phyloP scores from a whole-genome alignment of 1,139 yeast species.

The Zygosaccharomyces sapae region DNA sequence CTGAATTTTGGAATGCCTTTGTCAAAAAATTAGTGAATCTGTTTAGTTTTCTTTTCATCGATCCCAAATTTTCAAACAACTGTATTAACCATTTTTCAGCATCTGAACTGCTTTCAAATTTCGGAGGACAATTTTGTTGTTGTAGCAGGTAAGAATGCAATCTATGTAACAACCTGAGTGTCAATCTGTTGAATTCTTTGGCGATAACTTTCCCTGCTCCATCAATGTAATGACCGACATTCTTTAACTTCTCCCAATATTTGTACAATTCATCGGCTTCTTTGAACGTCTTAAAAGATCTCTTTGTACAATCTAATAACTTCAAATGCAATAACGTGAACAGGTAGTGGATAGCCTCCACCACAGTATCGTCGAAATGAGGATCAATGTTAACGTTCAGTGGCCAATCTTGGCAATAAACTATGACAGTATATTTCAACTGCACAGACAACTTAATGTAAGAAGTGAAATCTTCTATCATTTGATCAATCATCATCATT shows the following conservation, averaged over 20 bases:
- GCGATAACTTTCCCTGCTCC: slow-evolving; percentile 88
- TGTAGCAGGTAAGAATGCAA: slow-evolving; percentile 66
- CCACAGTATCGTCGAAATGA: slow-evolving; percentile 65
- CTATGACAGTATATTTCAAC: slow-evolving; percentile 65
- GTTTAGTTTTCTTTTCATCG: slow-evolving; percentile 75
- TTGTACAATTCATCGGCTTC: slow-evolving; percentile 87
- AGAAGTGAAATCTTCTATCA: slow-evolving; percentile 78
- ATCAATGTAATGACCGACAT: slow-evolving; percentile 68
- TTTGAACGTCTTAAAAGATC: slow-evolving; percentile 76
- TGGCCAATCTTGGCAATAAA: slow-evolving; percentile 76
- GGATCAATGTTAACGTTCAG: slow-evolving; percentile 63
- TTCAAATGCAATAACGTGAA: slow-evolving; percentile 70
- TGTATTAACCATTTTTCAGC: slow-evolving; percentile 77
- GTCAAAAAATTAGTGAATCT: slow-evolving; percentile 70
- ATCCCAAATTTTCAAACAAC: slow-evolving; percentile 79
- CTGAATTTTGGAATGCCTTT: slow-evolving; percentile 70
- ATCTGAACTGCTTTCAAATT: slow-evolving; percentile 49
- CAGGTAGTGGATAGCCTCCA: slow-evolving; percentile 71
- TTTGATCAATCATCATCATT: slow-evolving; percentile 93
- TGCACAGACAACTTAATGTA: slow-evolving; percentile 74
- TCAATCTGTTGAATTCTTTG: slow-evolving; percentile 62
- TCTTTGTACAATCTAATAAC: slow-evolving; percentile 69
- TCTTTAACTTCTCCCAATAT: slow-evolving; percentile 70
- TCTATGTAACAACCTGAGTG: slow-evolving; percentile 64
- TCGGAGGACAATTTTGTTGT: slow-evolving; percentile 65